A percentile compares a stretch with the other conserved stretches of the same genome.
Conservation (phyloP, 2,329 filamentous ascomycete species). For the Claviceps lovelessii region DNA sequence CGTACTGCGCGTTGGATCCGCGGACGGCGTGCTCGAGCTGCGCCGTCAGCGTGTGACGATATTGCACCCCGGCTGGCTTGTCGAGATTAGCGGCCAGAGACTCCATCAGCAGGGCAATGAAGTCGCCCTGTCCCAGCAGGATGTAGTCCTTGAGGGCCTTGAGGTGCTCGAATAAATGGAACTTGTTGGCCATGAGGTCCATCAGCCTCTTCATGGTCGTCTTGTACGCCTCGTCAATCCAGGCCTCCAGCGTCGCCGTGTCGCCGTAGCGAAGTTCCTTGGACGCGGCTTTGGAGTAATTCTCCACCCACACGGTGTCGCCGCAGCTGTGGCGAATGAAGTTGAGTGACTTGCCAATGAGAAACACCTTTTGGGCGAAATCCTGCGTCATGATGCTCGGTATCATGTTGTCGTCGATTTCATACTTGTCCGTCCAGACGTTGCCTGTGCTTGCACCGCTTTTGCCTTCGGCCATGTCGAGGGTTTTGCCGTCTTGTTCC, state of each 20-base stretch:
- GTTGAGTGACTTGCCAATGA: constrained; percentile 95
- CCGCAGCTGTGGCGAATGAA: constrained; percentile 94
- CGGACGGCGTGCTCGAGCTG: constrained; percentile 95
- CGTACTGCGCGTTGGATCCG: constrained; percentile 92
- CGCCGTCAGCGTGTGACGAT: constrained; percentile 91
- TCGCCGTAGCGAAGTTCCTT: constrained; percentile 88
- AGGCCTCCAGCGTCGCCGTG: constrained; percentile 76
- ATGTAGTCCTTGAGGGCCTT: constrained; percentile 89
- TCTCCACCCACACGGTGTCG: constrained; percentile 89
- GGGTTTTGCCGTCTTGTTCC: constrained; percentile 48
- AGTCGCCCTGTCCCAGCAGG: constrained; percentile 87
- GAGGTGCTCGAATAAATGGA: constrained; percentile 85
- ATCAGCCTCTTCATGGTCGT: constrained; percentile 94
- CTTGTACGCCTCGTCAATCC: constrained; percentile 95
- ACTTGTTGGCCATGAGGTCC: constrained; percentile 86
- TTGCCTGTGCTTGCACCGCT: constrained; percentile 50
- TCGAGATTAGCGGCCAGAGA: constrained; percentile 86
- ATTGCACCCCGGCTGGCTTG: constrained; percentile 89
- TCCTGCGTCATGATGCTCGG: constrained; percentile 86
- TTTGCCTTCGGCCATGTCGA: constrained; percentile 36
- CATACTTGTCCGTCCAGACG: constrained; percentile 97
- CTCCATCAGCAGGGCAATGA: constrained; percentile 94
- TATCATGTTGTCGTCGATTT: constrained; percentile 70
- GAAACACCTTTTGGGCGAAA: constrained; percentile 89
- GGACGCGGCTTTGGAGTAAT: constrained; percentile 83